Evolutionary conservation across 495 filamentous ascomycete genomes (phyloP), one percentile per base, ranked within the genome.

Genomic region (Daldinia concentrica): DNA sequence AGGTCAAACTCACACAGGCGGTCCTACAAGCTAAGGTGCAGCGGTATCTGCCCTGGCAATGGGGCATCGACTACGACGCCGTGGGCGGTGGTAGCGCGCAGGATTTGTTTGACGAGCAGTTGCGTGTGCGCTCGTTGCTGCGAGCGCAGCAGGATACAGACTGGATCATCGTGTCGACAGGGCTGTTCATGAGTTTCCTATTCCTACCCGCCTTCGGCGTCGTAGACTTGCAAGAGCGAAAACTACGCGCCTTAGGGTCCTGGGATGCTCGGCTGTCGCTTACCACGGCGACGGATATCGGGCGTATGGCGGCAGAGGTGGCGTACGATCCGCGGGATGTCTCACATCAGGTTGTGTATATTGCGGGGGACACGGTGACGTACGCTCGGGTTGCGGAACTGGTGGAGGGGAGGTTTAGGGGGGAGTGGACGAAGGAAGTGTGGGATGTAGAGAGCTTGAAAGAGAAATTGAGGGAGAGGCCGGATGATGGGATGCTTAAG

Each of bases 111-210:
- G 86, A 86, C 60, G 89, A 90, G 82, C 87, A 90, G 78, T 69
- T 89, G 0, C 81, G 82, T 58, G 87, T 90, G 14, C 77, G 88
- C 19, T 76, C 82, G 24, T 34, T 87, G 37, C 77, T 90, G n/a
- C 72, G 86, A 4, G 71, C 70, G 6, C 86, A 89, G 73, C 59
- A 56, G 0, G 57, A 66, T 30, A 86, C 84, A 5, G 72, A 78
- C 36, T 91, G 89, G 90, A 75, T 79, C 8, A 84, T 91, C 50
- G 82, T 90, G 11, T 86, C 83, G 19, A 87, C 86, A 29, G 89
- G 90, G 14, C 81, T 92, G 77, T 91, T 91, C 68, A 88, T 85
- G 67, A 87, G 83, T 61, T 91, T 90, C 73, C 73, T 90, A 29
- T 89, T 91, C 71, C 80, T 85, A 74, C 74, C 77, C 1, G 81